Evolutionary conservation across 148 eudicot genomes (phyloP), one percentile per base, ranked within the genome.

Genomic region (Persicaria tinctoria): DNA sequence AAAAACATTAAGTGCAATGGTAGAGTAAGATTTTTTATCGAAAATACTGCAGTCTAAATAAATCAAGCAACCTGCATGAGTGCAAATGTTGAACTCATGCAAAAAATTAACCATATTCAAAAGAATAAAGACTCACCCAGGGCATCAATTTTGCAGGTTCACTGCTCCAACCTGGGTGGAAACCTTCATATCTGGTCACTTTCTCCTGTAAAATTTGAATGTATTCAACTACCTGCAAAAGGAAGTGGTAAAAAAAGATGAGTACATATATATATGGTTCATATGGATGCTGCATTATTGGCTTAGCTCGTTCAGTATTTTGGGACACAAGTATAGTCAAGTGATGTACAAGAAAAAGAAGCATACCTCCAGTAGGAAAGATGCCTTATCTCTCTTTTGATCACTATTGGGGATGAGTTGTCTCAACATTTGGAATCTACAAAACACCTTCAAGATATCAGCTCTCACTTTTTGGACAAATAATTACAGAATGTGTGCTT

Each of bases 331-430:
- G n/a, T 10, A 27, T 11, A 63, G 5, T 51, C 46, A 45, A 5
- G 46, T 38, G 55, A 14, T 50, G 17, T 4, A 73, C 48, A 78
- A 44, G 18, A 72, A 53, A 55, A 32, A 66, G 41, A 17, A 75
- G 75, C 53, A 32, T 72, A 93, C 98, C 98, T 93, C 98, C 83
- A 93, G 79, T 78, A 93, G 81, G 47, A 93, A 88, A 6, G 98
- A 89, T 76, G 98, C 98, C 77, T 88, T 93, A 79, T 93, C 98
- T 68, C 95, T 86, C 86, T 89, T 93, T 80, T 91, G 97, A 79
- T 93, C 97, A 86, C 86, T 93, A 63, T 91, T 86, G 69, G 98
- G 98, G 74, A 93, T 88, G 27, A 93, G 85, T 72, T 89, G 88
- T 84, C 83, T 88, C 82, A 93, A 85, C 81, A 87, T 86, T 81